Percentiles rank a stretch among this genome's conserved stretches.
These are phyloP conservation scores for Apiotrichum brassicae DNA, from an alignment of 1,284 basidiomycete species.

Conservation along the genomic window DNA sequence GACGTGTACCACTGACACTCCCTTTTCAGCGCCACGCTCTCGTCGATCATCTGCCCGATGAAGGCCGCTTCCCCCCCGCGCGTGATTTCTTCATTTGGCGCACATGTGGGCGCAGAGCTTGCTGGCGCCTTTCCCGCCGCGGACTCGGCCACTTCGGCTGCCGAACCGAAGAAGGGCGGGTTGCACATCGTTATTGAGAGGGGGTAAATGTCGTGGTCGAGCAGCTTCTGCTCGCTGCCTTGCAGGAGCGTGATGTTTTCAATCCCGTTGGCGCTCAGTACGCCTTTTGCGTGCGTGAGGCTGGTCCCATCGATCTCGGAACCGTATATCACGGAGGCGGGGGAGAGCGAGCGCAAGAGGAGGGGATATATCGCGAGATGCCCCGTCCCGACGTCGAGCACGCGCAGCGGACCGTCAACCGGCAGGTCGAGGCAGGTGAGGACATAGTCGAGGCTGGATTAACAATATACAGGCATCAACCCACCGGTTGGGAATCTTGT, in stretches of 20 bases:
- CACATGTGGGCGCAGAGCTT: constrained; percentile 72
- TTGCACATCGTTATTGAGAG: constrained; percentile 78
- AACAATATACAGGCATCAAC: neutral
- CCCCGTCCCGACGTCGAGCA: constrained; percentile 69
- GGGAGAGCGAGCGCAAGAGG: constrained; percentile 58
- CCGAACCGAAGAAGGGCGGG: constrained; percentile 80
- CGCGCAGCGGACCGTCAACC: constrained; percentile 22
- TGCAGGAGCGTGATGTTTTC: neutral
- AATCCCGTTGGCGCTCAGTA: constrained; percentile 56
- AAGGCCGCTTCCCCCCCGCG: constrained; percentile 77
- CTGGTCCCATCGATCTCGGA: constrained; percentile 66
- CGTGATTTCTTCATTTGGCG: constrained; percentile 77
- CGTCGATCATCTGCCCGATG: constrained; percentile 67
- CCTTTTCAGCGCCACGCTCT: constrained; percentile 54
- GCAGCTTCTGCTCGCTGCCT: neutral
- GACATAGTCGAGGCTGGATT: constrained; percentile 65
- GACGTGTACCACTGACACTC: constrained; percentile 68
- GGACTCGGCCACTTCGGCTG: constrained; percentile 59
- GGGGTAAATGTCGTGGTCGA: neutral
- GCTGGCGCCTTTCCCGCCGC: constrained; percentile 58
- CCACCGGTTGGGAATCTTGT: constrained; percentile 41
- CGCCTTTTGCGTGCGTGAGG: constrained; percentile 52
- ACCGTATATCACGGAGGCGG: constrained; percentile 58
- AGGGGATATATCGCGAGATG: constrained; percentile 85
- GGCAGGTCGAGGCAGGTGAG: constrained; percentile 61